Evolutionary conservation across 2,329 filamentous ascomycete genomes (phyloP), one percentile per base, ranked within the genome.

Genomic region (Alternaria triticina): DNA sequence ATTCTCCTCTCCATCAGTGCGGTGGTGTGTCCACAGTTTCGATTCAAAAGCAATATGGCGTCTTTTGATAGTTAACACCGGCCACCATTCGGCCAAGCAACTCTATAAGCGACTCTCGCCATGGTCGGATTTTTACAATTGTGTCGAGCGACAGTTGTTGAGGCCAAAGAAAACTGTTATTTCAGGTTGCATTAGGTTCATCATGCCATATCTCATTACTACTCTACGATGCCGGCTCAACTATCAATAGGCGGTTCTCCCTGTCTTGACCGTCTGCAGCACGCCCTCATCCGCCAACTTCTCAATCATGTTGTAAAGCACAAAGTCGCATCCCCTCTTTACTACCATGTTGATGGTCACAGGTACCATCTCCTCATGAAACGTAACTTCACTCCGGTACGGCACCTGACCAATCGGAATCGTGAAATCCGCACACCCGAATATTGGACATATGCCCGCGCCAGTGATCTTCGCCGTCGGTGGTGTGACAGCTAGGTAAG

Each of bases 401-500:
- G 73, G 61, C 5, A 83, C 78, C 67, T 84, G 80, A 1, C 82
- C 82, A 54, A 84, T 80, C 12, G 82, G 82, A 15, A 84, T 70
- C 1, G 78, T 82, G 54, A 80, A 80, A 59, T 83, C 79, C 2
- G 80, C 80, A 50, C 79, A 79, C 10, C 79, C 80, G 65, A 77
- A 76, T 43, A 78, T 75, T 10, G 79, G 77, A 54, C 78, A 80
- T 13, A 81, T 74, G 50, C 68, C 79, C 6, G 75, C 77, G 3
- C 74, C 76, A 6, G 67, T 75, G 22, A 79, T 72, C n/a, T 72
- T 70, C 0, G 78, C 77, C 3, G 69, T 68, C 6, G 66, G 60
- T 0, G 78, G 76, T 11, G 71, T 70, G 7, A 75, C 70, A 3
- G 79, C 76, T 10, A 82, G 69, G 45, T 78, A 79, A 0, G 75